These are phyloP conservation scores for Colletotrichum zoysiae DNA, from an alignment of 2,329 filamentous ascomycete genomes.

Conservation along the genomic window DNA sequence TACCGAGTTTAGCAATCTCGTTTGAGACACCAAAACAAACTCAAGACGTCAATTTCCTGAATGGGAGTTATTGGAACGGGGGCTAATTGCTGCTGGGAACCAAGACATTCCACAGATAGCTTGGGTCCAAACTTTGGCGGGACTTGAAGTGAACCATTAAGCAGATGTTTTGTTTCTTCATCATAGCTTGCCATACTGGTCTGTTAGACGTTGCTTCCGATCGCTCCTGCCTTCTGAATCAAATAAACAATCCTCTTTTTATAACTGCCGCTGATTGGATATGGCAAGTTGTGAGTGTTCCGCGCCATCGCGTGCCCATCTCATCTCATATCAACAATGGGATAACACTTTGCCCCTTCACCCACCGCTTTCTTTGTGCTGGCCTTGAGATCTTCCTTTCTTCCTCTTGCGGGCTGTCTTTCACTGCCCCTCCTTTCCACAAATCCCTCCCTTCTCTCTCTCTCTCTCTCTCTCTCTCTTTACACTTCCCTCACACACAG, in stretches of 20 bases:
- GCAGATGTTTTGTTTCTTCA: background rate
- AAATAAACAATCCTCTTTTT: background rate
- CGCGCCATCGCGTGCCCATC: background rate
- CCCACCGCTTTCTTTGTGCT: background rate
- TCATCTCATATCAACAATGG: constrained; percentile 1
- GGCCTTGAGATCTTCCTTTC: background rate
- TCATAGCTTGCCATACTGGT: constrained; percentile 6
- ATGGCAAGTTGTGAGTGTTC: background rate
- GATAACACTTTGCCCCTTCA: background rate
- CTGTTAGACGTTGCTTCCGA: background rate
- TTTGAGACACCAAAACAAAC: constrained; percentile 31
- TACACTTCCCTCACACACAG: background rate
- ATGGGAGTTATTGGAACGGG: constrained; percentile 14
- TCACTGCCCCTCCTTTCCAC: background rate
- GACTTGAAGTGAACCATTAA: background rate
- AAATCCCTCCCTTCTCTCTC: background rate
- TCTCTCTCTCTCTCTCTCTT: background rate
- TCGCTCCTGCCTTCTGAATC: background rate
- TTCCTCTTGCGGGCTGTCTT: background rate
- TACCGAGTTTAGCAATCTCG: background rate
- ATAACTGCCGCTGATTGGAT: background rate
- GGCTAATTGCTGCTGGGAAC: constrained; percentile 35
- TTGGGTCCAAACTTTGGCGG: background rate
- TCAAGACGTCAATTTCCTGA: background rate
- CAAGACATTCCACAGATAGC: constrained; percentile 16